Evolutionary conservation across 257 asterid species (phyloP), one percentile per base, ranked within the genome.

Genomic region (Lantana camara): DNA sequence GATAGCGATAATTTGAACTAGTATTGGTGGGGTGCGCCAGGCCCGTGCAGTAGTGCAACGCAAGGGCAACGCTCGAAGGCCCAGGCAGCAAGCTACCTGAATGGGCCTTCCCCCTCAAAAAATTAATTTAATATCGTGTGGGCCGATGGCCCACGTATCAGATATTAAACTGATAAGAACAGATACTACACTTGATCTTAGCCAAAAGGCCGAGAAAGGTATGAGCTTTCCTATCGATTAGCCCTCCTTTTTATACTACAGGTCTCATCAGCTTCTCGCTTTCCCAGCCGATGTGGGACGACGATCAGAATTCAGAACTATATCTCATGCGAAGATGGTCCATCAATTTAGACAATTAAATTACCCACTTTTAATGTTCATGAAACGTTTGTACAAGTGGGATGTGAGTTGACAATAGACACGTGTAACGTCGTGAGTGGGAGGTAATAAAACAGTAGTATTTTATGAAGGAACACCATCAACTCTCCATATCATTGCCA

Each of bases 151-250:
- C 32, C 32, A 27, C 32, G 9, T 35, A 35, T 35, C 40, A 35
- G 40, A 35, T 35, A 35, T 35, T 35, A 35, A 35, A 35, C 40
- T 35, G 40, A 35, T 35, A 35, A 35, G 11, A 35, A 35, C 40
- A 35, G 40, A 35, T 35, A 35, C 40, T 75, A 78, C 81, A 78
- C 83, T 78, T 70, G 79, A 81, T 69, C 78, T 81, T 76, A 76
- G 79, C 83, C 85, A 78, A 83, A 80, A 78, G 90, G 87, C 85
- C 84, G 87, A 80, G 89, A 77, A 80, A 83, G 77, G 81, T 75
- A 80, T 77, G 78, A 38, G 19, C 12, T 13, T 22, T 0, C 23
- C 3, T 0, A 0, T 1, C 0, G 7, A 8, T 24, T 37, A 35
- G 21, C 34, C 20, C 9, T 9, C 13, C 0, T 0, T 53, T 53